Evolutionary conservation across 2,329 filamentous ascomycete species (phyloP).

Genomic region (Epichloe scottii): DNA sequence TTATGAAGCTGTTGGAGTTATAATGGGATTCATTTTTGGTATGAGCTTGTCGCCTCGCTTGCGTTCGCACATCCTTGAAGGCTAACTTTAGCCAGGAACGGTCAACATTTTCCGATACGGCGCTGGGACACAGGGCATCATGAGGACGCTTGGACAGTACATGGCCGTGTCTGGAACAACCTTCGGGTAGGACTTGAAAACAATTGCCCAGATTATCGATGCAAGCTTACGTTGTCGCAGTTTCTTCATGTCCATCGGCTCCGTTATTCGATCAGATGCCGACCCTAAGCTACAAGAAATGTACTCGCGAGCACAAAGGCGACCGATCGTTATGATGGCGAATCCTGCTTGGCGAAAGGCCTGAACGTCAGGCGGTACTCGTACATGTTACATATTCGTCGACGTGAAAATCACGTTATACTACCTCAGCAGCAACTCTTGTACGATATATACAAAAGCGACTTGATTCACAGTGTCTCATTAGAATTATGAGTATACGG

Average conservation of each 20-base stretch:
- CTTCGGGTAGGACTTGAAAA: slow-evolving; percentile 56
- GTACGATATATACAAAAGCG: not conserved
- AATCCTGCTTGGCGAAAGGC: slow-evolving; percentile 23
- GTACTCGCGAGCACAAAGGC: slow-evolving; percentile 61
- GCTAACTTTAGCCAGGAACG: slow-evolving; percentile 45
- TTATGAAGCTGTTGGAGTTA: slow-evolving; percentile 69
- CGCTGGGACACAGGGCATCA: slow-evolving; percentile 83
- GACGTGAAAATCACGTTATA: not conserved
- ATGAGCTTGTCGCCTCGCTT: slow-evolving; percentile 15
- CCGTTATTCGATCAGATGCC: slow-evolving; percentile 85
- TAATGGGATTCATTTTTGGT: slow-evolving; percentile 98
- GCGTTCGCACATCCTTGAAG: not conserved
- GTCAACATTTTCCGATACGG: slow-evolving; percentile 94
- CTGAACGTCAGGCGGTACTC: not conserved
- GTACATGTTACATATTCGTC: slow-evolving; percentile 4
- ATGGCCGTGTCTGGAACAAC: slow-evolving; percentile 93
- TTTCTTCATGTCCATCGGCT: slow-evolving; percentile 99
- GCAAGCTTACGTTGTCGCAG: slow-evolving; percentile 23
- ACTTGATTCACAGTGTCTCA: not conserved
- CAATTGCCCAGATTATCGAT: not conserved
- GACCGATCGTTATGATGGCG: slow-evolving; percentile 51
- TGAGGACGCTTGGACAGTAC: slow-evolving; percentile 89
- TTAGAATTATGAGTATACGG: not conserved
- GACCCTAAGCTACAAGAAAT: slow-evolving; percentile 63
- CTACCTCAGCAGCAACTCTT: not conserved